These are phyloP conservation scores for Moricandia arvensis DNA, from an alignment of 345 rosid species.

Conservation along the genomic window DNA sequence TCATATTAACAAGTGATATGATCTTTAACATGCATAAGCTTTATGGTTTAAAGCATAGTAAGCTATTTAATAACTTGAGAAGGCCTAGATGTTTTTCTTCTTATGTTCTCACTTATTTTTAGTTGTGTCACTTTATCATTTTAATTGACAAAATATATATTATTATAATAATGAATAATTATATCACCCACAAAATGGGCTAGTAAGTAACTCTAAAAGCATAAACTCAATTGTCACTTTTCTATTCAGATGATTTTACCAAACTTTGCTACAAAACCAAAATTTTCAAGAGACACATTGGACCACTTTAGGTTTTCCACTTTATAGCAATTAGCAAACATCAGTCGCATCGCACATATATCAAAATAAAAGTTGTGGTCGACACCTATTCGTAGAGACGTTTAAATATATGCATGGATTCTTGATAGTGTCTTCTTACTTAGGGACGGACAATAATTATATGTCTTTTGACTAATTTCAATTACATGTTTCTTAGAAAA, in stretches of 20 bases:
- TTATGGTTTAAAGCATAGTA: no score
- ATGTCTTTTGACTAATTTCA: neutral
- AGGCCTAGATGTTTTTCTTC: neutral
- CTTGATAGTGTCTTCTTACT: neutral
- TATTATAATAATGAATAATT: neutral
- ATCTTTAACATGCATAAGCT: no score
- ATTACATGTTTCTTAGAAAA: neutral
- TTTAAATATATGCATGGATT: conserved; percentile 19
- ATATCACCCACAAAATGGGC: neutral
- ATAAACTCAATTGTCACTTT: conserved; percentile 12
- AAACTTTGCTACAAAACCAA: conserved; percentile 17
- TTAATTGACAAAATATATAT: neutral
- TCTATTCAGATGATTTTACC: conserved; percentile 27
- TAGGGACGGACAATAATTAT: neutral
- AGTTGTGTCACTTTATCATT: neutral
- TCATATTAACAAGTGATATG: no score
- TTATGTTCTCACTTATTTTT: no score
- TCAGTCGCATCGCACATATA: conserved; percentile 3
- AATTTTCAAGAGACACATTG: conserved; percentile 4
- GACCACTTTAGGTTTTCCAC: conserved; percentile 22
- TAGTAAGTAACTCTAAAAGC: neutral
- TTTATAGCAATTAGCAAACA: neutral
- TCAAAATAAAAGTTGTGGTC: conserved; percentile 19
- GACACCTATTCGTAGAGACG: conserved; percentile 26
- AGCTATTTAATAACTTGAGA: neutral